A percentile compares a stretch with the other conserved stretches of the same genome.
phyloP scores from a whole-genome alignment of 2,329 filamentous ascomycete genomes.

The Colletotrichum viniferum region DNA sequence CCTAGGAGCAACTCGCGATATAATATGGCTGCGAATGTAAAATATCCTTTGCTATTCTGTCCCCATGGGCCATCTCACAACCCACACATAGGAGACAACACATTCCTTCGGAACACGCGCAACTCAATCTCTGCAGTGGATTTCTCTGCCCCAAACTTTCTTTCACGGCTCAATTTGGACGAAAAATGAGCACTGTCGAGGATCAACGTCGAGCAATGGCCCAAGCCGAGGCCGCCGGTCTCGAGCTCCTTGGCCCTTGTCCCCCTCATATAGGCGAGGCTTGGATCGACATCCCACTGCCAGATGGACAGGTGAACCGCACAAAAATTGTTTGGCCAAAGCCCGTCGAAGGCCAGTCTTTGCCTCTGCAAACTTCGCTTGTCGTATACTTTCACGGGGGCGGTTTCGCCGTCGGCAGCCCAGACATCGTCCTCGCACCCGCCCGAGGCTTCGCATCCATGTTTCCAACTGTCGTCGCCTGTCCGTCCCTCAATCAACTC shows the following conservation, averaged over 20 bases:
- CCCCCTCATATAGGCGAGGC: neutral
- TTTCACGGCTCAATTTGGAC: too few relatives aligned
- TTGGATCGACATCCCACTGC: neutral
- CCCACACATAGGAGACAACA: accelerated
- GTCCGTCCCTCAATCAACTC: neutral
- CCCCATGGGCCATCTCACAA: neutral
- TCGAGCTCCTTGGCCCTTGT: neutral
- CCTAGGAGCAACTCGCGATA: neutral
- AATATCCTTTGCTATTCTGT: accelerated
- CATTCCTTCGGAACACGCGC: neutral
- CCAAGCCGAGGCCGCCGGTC: neutral
- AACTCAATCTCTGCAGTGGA: neutral
- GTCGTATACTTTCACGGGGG: neutral
- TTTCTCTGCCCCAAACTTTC: too few relatives aligned
- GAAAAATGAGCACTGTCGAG: neutral
- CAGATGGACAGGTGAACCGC: neutral
- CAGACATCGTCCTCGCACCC: neutral
- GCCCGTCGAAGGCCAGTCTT: neutral
- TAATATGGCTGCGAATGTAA: neutral
- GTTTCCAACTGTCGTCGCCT: neutral
- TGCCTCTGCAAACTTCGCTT: neutral
- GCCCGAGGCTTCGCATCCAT: neutral
- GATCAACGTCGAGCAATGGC: neutral
- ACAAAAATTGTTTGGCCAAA: neutral
- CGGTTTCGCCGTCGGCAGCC: neutral